Evolutionary conservation across 495 filamentous ascomycete species (phyloP), one percentile per base, ranked within the genome.

Genomic region (Penicillium coffeae): DNA sequence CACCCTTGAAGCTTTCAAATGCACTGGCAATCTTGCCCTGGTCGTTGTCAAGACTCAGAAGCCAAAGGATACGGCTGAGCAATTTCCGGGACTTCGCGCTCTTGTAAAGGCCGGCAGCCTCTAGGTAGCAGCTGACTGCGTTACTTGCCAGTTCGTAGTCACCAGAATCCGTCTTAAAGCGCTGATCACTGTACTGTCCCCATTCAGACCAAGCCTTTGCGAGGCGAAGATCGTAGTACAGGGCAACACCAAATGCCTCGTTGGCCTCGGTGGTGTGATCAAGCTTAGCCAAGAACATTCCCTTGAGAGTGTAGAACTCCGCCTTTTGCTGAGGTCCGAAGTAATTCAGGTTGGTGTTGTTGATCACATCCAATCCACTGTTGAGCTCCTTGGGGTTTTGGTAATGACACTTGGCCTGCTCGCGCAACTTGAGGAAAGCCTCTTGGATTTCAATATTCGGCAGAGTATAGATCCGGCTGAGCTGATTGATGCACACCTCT

Each of bases 381-480:
- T 82, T 90, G 27, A 99, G 82, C 60, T 99, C 94, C 14, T 83
- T 83, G 0, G 82, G 84, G 58, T 97, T 96, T 65, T 97, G 91
- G 63, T 97, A 99, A 65, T 97, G 93, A 60, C 93, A 97, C 64
- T 95, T 95, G 21, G 94, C 94, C 62, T 99, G 94, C 63, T 99
- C 94, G 25, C 94, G 75, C 37, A 99, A 69, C 71, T 99, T 99
- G 45, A 99, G 75, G 76, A 99, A 99, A 0, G 94, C 94, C 64
- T 99, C 93, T 65, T 99, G 93, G 44, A 99, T 99, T 71, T 99
- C 94, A 27, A 99, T 99, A 59, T 99, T 99, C 7, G 94, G 94
- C 8, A 99, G 79, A 0, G 93, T 97, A 64, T 99, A 99, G 57
- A 99, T 99, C 42, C 90, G 88, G 59, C 90, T 95, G 10, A 99